A percentile compares a stretch with the other conserved stretches of the same genome.
Evolutionary conservation across 768 basidiomycete species (phyloP).

Genomic region (Gloeopeniophorella convolvens): DNA sequence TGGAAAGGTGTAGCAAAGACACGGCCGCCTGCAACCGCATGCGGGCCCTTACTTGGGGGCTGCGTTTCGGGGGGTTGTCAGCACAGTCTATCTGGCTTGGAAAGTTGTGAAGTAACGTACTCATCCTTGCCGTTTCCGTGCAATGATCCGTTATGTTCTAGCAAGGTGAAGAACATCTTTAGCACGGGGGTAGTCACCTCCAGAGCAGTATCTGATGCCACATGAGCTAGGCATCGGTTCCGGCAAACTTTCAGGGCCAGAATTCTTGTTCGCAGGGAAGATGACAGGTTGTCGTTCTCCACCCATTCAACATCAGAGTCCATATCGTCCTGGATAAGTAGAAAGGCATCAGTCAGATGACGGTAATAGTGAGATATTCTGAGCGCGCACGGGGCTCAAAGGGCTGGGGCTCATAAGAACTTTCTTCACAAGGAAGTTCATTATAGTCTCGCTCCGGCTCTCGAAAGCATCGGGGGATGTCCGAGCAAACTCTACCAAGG

Average conservation of each 20-base stretch:
- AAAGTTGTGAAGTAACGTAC: constrained; percentile 30
- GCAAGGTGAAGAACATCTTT: constrained; percentile 65
- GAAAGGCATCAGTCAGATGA: constrained; percentile 6
- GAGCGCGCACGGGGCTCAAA: constrained; percentile 38
- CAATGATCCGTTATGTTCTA: constrained; percentile 64
- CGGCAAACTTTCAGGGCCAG: constrained; percentile 74
- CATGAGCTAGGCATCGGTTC: constrained; percentile 71
- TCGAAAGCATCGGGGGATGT: constrained; percentile 72
- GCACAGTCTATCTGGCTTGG: constrained; percentile 1
- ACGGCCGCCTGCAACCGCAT: constrained; percentile 79
- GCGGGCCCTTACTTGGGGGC: constrained; percentile 61
- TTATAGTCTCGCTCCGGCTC: constrained; percentile 65
- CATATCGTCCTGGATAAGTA: constrained; percentile 46
- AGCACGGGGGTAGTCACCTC: constrained; percentile 71
- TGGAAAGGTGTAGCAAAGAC: constrained; percentile 72
- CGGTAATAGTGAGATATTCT: neutral
- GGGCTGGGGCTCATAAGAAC: constrained; percentile 55
- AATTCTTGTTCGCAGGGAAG: constrained; percentile 61
- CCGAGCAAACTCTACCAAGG: constrained; percentile 67
- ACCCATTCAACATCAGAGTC: constrained; percentile 69
- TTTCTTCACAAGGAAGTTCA: constrained; percentile 62
- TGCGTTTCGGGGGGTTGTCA: constrained; percentile 25
- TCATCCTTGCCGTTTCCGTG: constrained; percentile 45
- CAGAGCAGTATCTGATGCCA: constrained; percentile 46
- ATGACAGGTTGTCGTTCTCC: constrained; percentile 54